These are phyloP conservation scores for Astragalus glycyphyllos DNA, from an alignment of 306 rosid species.

Conservation along the genomic window DNA sequence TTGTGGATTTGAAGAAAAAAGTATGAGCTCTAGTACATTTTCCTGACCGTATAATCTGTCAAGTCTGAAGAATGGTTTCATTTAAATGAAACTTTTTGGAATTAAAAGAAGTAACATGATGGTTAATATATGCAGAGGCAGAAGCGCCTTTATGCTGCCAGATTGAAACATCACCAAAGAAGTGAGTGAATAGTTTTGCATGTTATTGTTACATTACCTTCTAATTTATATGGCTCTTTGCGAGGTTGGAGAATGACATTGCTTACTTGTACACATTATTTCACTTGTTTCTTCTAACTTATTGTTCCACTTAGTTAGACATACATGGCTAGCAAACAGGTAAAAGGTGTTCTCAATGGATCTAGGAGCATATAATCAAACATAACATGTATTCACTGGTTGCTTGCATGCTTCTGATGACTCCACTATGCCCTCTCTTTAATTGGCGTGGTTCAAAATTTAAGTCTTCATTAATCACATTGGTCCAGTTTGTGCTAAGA, in stretches of 20 bases:
- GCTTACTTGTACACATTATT: slow-evolving; percentile 19
- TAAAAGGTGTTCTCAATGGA: slow-evolving; percentile 36
- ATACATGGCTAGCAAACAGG: slow-evolving; percentile 31
- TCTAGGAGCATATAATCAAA: slow-evolving; percentile 20
- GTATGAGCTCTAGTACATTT: slow-evolving; percentile 60
- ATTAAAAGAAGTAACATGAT: slow-evolving; percentile 37
- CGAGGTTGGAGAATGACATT: slow-evolving; percentile 34
- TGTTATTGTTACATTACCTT: slow-evolving; percentile 29
- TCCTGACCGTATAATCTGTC: slow-evolving; percentile 31
- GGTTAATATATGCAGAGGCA: slow-evolving; percentile 51
- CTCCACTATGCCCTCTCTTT: slow-evolving; percentile 22
- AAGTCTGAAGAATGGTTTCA: slow-evolving; percentile 29
- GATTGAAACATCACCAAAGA: slow-evolving; percentile 59
- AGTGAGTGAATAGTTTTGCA: slow-evolving; percentile 54
- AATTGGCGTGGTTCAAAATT: slow-evolving; percentile 20
- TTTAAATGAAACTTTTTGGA: slow-evolving; percentile 23
- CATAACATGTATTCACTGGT: slow-evolving; percentile 16
- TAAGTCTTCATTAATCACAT: slow-evolving; percentile 7
- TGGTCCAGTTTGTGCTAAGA: slow-evolving; percentile 20
- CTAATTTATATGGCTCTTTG: slow-evolving; percentile 28
- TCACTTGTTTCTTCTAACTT: slow-evolving; percentile 34
- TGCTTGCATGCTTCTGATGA: slow-evolving; percentile 43
- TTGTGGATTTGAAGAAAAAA: slow-evolving; percentile 56
- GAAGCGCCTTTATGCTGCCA: slow-evolving; percentile 55
- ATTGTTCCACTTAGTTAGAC: slow-evolving; percentile 26